Conservation (phyloP, 225 moss, liverwort and hornwort species). For the Takakia lepidozioides region DNA sequence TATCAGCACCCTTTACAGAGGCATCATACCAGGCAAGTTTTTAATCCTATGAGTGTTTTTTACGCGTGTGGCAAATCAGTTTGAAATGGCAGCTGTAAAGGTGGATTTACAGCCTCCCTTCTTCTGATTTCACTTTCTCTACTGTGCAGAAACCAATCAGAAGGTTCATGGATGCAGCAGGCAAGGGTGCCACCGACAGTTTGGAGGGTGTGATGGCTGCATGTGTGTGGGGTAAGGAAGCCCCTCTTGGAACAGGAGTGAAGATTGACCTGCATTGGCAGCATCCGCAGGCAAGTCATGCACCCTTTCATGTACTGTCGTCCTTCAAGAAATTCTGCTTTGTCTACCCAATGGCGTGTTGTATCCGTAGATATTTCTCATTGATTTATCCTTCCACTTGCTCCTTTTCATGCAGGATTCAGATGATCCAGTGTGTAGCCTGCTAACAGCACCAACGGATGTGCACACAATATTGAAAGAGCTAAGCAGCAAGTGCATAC, state of each 20-base stretch:
- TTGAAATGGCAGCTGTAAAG: no score
- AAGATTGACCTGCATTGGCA: slow-evolving; percentile 46
- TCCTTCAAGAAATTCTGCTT: no score
- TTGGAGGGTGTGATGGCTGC: slow-evolving; percentile 62
- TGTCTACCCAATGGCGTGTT: no score
- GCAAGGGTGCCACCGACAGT: slow-evolving; percentile 56
- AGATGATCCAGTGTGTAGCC: slow-evolving; percentile 3
- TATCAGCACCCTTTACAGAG: slow-evolving; percentile 79
- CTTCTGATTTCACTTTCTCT: not conserved
- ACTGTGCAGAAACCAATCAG: slow-evolving; percentile 70
- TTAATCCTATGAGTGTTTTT: no score
- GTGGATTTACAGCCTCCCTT: not conserved
- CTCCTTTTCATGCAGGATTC: slow-evolving; percentile 14
- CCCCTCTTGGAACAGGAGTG: slow-evolving; percentile 68
- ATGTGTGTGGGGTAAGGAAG: slow-evolving; percentile 83
- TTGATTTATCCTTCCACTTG: no score
- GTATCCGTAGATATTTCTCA: no score
- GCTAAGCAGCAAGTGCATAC: slow-evolving; percentile 42
- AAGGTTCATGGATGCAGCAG: slow-evolving; percentile 75
- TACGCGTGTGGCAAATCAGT: no score
- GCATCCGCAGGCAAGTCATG: slow-evolving; percentile 34
- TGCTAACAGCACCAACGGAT: slow-evolving; percentile 14
- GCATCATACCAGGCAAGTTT: slow-evolving; percentile 67
- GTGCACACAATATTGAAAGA: slow-evolving; percentile 44
- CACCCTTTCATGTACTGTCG: no score